Evolutionary conservation across 768 basidiomycete genomes (phyloP).

Genomic region (Rhizopogon salebrosus): DNA sequence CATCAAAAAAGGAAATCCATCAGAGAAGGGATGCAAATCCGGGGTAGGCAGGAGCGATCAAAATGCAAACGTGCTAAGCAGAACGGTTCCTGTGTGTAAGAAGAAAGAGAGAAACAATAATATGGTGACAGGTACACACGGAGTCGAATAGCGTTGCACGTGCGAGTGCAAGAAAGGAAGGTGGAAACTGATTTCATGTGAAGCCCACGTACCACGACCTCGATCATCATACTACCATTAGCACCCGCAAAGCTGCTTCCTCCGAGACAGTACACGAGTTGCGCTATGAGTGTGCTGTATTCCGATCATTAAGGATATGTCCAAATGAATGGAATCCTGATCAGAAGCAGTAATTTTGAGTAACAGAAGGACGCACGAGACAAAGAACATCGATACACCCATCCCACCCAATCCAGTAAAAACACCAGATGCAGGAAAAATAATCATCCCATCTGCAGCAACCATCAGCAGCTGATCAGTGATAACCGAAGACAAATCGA

Average conservation of each 20-base stretch:
- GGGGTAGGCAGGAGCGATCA: background rate
- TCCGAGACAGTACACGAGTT: constrained; percentile 80
- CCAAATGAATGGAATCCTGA: background rate
- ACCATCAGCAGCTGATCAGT: background rate
- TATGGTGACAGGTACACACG: background rate
- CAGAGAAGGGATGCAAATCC: background rate
- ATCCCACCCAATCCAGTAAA: constrained; percentile 79
- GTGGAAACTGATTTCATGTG: background rate
- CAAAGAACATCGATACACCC: constrained; percentile 95
- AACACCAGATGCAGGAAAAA: constrained; percentile 80
- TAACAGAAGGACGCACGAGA: constrained; percentile 47
- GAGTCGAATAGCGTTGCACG: background rate
- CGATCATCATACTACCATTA: constrained; percentile 98
- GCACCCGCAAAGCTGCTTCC: constrained; percentile 88
- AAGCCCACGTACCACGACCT: constrained; percentile 71
- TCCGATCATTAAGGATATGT: background rate
- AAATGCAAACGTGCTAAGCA: background rate
- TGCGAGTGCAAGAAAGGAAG: background rate
- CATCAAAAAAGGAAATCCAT: background rate
- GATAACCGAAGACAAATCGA: background rate
- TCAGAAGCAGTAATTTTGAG: background rate
- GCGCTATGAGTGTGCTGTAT: constrained; percentile 67
- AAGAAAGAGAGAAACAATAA: background rate
- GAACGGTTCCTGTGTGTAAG: no score
- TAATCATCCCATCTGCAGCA: constrained; percentile 82